Base-by-base conservation (phyloP, 305 asterid genomes). In the Solanum hybrid region DNA sequence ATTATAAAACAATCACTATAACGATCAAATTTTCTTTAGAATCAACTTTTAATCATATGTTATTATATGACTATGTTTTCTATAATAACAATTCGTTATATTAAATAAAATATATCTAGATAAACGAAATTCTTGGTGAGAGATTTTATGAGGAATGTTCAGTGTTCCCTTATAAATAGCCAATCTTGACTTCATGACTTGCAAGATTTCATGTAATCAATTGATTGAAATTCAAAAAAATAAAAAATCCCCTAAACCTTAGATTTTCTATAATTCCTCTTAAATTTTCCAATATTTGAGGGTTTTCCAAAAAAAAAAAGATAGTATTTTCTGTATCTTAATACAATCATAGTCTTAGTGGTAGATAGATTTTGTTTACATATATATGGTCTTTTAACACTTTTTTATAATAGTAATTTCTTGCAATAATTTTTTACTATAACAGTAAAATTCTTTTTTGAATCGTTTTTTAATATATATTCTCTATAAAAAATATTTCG, bases 141-240 rank as follows among this genome's bases (percentile, higher is more conserved):
- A 57, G 10, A 57, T 57, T 57, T 17, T 57, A 20, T 1, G 11
- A 61, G 72, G 5, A 61, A 61, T 61, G 24, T 61, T 57, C 10
- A 57, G 6, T 17, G 24, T 57, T 57, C 70, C 70, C 70, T 57
- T 17, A 45, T 45, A 41, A 41, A 41, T 13, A 14, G 65, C 20
- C 65, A 45, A 51, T 51, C 68, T 57, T 57, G 24, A 17, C 70
- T 91, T 90, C 92, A 91, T 91, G 91, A 92, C 91, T 91, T 92
- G 81, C 88, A 91, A 90, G 93, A 94, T 92, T 24, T 91, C 57
- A 29, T 80, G 91, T 79, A 89, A 95, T 95, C 94, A 92, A 81
- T 79, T 90, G 90, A 91, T 92, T 92, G 91, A 93, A 92, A 92
- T 89, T 89, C 90, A 45, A 14, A 45, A 45, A 13, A 39, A 11